Percentiles rank a stretch among this genome's conserved stretches.
phyloP scores from a whole-genome alignment of 495 filamentous ascomycete species.

The Trypethelium eluteriae region DNA sequence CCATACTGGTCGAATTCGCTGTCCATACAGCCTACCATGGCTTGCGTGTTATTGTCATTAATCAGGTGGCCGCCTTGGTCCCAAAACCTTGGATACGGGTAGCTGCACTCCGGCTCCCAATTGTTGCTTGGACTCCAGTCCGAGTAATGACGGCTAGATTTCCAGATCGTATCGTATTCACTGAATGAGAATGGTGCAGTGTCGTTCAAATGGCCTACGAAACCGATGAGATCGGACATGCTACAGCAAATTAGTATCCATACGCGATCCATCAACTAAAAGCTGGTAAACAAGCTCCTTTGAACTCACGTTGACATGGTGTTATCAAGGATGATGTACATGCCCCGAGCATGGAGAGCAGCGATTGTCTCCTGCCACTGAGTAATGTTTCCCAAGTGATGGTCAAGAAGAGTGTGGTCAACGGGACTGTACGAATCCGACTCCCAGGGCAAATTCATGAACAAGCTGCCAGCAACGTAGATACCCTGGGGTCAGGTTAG shows the following conservation, averaged over 20 bases:
- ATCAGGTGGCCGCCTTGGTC: constrained; percentile 52
- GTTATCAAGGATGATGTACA: constrained; percentile 68
- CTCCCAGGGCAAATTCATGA: constrained; percentile 68
- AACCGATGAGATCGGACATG: constrained; percentile 44
- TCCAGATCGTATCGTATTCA: constrained; percentile 42
- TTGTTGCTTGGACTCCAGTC: constrained; percentile 57
- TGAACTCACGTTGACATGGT: constrained; percentile 57
- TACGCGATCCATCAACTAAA: neutral
- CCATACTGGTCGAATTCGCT: constrained; percentile 59
- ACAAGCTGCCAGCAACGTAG: constrained; percentile 60
- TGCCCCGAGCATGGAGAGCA: constrained; percentile 60
- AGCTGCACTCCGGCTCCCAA: constrained; percentile 53
- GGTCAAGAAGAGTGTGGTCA: constrained; percentile 63
- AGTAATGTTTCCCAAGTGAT: constrained; percentile 58
- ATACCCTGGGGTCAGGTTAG: constrained; percentile 40
- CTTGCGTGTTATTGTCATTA: constrained; percentile 38
- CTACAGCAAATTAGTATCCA: constrained; percentile 37
- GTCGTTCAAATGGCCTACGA: constrained; percentile 40
- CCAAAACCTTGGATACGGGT: constrained; percentile 58
- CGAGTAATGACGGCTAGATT: constrained; percentile 37
- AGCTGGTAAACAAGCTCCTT: neutral
- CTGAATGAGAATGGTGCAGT: constrained; percentile 38
- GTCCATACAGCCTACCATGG: constrained; percentile 54
- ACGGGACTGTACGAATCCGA: constrained; percentile 58
- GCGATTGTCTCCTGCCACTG: constrained; percentile 57